These are phyloP conservation scores for Tricladium varicosporioides DNA, from an alignment of 2,329 filamentous ascomycete species.

Conservation along the genomic window DNA sequence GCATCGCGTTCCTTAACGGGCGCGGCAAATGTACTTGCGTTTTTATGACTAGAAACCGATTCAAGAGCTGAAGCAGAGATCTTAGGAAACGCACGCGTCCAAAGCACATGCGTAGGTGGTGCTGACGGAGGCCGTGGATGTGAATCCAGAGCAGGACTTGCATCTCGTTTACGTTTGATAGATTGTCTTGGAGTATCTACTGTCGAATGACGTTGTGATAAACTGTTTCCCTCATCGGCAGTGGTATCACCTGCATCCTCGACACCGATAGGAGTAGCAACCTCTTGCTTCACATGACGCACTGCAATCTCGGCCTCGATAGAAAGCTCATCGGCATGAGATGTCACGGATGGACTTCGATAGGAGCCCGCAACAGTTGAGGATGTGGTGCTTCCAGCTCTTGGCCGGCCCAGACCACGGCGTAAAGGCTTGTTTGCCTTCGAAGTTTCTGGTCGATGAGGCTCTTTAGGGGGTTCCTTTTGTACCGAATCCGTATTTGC, in stretches of 20 bases:
- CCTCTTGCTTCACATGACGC: slow-evolving; percentile 55
- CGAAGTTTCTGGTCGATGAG: slow-evolving; percentile 1
- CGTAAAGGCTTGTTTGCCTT: slow-evolving; percentile 13
- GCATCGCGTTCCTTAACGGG: slow-evolving; percentile 73
- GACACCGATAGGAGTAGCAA: slow-evolving; percentile 50
- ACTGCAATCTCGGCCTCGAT: slow-evolving; percentile 43
- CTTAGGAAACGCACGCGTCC: slow-evolving; percentile 72
- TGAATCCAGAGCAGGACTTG: slow-evolving; percentile 17
- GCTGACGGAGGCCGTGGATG: slow-evolving; percentile 44
- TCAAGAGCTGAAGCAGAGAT: slow-evolving; percentile 72
- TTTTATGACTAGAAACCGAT: slow-evolving; percentile 72
- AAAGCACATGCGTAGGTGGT: slow-evolving; percentile 67
- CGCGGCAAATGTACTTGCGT: slow-evolving; percentile 76
- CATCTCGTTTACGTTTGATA: slow-evolving; percentile 56
- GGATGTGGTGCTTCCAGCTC: slow-evolving; percentile 30
- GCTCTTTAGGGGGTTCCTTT: too few species aligned
- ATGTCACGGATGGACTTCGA: slow-evolving; percentile 42
- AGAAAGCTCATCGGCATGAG: slow-evolving; percentile 48
- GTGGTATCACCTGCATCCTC: slow-evolving; percentile 57
- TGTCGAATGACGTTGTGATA: slow-evolving; percentile 11
- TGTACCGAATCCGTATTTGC: too few species aligned
- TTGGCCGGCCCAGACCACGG: slow-evolving; percentile 17
- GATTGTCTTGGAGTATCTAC: slow-evolving; percentile 35
- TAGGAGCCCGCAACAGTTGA: slow-evolving; percentile 34
- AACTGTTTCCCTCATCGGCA: slow-evolving; percentile 52